phyloP scores from a whole-genome alignment of 2,329 filamentous ascomycete genomes.

The Fusarium odoratissimum region DNA sequence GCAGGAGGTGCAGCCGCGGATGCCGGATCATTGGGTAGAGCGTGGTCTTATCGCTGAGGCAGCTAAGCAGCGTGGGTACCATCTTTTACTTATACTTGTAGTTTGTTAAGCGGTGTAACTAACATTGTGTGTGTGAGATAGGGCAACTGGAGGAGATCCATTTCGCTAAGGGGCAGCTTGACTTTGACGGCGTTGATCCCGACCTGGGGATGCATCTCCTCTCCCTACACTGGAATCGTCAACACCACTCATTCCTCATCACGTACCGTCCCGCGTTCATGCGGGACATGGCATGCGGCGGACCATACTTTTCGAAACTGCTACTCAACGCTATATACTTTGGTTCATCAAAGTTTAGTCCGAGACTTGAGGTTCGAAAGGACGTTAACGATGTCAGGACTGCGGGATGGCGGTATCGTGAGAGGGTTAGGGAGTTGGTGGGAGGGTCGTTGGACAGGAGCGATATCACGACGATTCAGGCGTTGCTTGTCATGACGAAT shows the following conservation, averaged over 20 bases:
- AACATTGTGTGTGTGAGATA: slow-evolving; percentile 24
- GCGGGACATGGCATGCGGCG: slow-evolving; percentile 63
- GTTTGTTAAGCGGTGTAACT: neutral
- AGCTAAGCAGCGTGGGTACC: slow-evolving; percentile 36
- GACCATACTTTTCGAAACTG: slow-evolving; percentile 67
- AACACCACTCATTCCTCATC: slow-evolving; percentile 58
- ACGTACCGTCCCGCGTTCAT: slow-evolving; percentile 66
- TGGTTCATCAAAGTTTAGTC: slow-evolving; percentile 56
- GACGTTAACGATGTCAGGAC: slow-evolving; percentile 59
- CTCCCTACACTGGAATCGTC: slow-evolving; percentile 64
- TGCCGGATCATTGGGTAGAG: slow-evolving; percentile 56
- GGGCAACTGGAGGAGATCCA: slow-evolving; percentile 62
- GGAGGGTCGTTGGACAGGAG: slow-evolving; percentile 59
- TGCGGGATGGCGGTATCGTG: slow-evolving; percentile 60
- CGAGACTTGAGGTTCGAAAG: slow-evolving; percentile 57
- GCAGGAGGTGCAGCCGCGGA: slow-evolving; percentile 44
- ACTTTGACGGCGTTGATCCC: slow-evolving; percentile 67
- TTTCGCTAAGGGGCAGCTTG: slow-evolving; percentile 57
- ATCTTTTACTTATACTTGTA: slow-evolving; percentile 37
- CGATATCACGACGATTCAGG: slow-evolving; percentile 66
- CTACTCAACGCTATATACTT: slow-evolving; percentile 66
- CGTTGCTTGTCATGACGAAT: slow-evolving; percentile 62
- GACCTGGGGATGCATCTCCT: slow-evolving; percentile 64
- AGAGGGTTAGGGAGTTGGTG: slow-evolving; percentile 59
- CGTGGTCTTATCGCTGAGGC: slow-evolving; percentile 51